phyloP scores from a whole-genome alignment of 2,329 filamentous ascomycete species.

The Monilinia vaccinii-corymbosi region DNA sequence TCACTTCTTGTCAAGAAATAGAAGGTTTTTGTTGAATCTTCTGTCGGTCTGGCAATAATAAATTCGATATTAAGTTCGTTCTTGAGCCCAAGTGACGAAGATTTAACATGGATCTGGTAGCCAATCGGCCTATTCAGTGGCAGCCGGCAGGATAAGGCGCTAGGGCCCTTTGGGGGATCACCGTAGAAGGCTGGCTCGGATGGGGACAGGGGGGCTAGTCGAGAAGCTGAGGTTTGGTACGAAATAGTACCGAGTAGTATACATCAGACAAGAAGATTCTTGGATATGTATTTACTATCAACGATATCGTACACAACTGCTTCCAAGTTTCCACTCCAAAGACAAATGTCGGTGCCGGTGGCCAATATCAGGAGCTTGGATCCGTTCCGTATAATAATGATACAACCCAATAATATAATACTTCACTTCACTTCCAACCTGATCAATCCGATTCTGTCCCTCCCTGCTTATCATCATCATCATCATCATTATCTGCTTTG shows the following conservation, averaged over 20 bases:
- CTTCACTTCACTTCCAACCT: neutral
- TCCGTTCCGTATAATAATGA: neutral
- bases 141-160: neutral
- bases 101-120: neutral
- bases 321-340: neutral
- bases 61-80: slow-evolving; percentile 4
- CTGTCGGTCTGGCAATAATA: neutral
- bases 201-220: neutral
- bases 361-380: neutral
- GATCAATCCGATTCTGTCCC: neutral
- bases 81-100: neutral
- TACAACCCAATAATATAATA: neutral
- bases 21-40: neutral
- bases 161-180: neutral
- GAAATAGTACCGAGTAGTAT: neutral
- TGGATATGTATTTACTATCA: neutral
- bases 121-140: neutral
- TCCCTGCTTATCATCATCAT: slow-evolving; percentile 19
- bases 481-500: slow-evolving; percentile 32
- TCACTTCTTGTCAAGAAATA: neutral
- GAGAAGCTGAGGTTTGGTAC: neutral
- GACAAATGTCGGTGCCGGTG: neutral
- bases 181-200: neutral
- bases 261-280: neutral
- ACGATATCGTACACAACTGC: neutral